phyloP scores from a whole-genome alignment of 2,329 filamentous ascomycete species.

The Lachnellula occidentalis region DNA sequence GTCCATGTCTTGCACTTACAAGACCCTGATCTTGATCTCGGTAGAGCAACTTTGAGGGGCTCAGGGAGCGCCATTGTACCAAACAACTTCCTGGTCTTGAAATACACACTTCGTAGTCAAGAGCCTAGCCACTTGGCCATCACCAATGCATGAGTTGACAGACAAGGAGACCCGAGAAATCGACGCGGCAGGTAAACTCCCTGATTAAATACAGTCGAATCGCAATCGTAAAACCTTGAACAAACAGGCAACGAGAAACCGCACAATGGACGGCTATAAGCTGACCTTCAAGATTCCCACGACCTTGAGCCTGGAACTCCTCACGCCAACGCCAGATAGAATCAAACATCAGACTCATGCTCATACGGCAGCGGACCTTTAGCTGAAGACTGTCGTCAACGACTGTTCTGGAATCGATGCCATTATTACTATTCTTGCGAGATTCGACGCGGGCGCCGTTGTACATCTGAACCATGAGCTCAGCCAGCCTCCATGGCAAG shows the following conservation, averaged over 20 bases:
- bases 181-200: no score
- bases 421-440: conserved; percentile 32
- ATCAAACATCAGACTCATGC: conserved; percentile 80
- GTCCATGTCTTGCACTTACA: no score
- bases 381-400: conserved; percentile 69
- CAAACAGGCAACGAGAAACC: conserved; percentile 1
- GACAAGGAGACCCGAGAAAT: no score
- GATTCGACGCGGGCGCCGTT: conserved; percentile 46
- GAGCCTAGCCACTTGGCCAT: no score
- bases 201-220: no score
- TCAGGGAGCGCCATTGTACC: no score
- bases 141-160: no score
- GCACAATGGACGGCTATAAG: conserved; percentile 12
- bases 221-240: background rate
- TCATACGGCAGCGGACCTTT: conserved; percentile 77
- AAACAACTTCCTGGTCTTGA: no score
- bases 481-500: conserved; percentile 70
- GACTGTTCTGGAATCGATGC: conserved; percentile 23
- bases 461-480: conserved; percentile 86
- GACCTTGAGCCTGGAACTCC: conserved; percentile 67
- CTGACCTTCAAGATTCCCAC: conserved; percentile 67
- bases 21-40: no score
- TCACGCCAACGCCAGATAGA: conserved; percentile 83
- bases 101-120: no score
- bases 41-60: no score